Evolutionary conservation across 2,329 filamentous ascomycete species (phyloP), one percentile per base, ranked within the genome.

Genomic region (Fusarium tanahbumbuense): DNA sequence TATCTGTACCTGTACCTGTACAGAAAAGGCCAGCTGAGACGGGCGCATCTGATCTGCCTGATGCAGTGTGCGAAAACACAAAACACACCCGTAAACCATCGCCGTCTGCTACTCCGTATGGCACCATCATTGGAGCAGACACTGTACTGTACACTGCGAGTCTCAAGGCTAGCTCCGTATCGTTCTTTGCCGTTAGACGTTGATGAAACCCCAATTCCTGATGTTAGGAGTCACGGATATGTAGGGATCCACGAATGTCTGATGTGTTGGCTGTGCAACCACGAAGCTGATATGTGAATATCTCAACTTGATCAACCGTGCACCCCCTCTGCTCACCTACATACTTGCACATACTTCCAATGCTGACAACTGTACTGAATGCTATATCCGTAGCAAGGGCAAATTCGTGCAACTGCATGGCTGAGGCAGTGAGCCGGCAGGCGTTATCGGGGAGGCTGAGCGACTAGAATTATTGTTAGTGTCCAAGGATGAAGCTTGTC

Each of bases 211-310:
- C 20, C 34, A 46, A 30, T 30, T 20, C 34, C 28, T 49, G 47
- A 28, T 60, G 55, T 54, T 57, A n/a, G 42, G 30, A 46, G 44
- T 52, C 56, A 54, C 32, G 40, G 63, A 47, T 37, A 68, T 64
- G 62, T 50, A 64, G 52, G 67, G 44, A 56, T 55, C 63, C 52
- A 60, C 53, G 52, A 55, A 60, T 68, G 63, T 68, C 58, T 73
- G 73, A 64, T 75, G 73, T 74, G 73, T 52, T 75, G 71, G 73
- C 71, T 50, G 73, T 75, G 73, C 70, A 63, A 75, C 73, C 56
- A 56, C 42, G 52, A 60, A 66, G 48, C 65, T 63, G 59, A 63
- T 67, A 45, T 58, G 56, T 53, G 32, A 28, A 40, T 62, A 67
- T 56, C 64, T 60, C 61, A 56, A 70, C 44, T 37, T 49, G 25